A percentile compares a stretch with the other conserved stretches of the same genome.
Conservation (phyloP, 2,329 filamentous ascomycete genomes). For the Cladophialophora yegresii region DNA sequence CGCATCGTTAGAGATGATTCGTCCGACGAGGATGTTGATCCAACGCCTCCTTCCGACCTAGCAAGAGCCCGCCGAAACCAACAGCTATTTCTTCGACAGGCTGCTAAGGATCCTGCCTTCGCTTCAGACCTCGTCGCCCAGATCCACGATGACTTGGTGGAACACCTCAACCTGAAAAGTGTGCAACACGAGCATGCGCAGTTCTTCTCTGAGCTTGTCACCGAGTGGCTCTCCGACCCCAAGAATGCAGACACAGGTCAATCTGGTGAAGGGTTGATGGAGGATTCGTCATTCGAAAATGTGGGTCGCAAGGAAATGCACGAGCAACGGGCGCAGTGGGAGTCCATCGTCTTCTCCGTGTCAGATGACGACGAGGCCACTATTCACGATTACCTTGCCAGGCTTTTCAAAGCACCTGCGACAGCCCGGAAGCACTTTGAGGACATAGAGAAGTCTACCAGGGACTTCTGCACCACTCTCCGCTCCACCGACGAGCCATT, state of each 20-base stretch:
- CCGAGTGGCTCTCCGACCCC: constrained; percentile 54
- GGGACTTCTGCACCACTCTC: constrained; percentile 42
- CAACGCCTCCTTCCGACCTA: constrained; percentile 22
- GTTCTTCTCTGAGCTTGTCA: constrained; percentile 59
- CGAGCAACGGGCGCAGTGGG: constrained; percentile 57
- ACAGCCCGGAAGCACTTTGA: constrained; percentile 48
- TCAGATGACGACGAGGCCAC: constrained; percentile 49
- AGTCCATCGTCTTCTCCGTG: constrained; percentile 57
- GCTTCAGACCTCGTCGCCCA: constrained; percentile 49
- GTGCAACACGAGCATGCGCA: constrained; percentile 59
- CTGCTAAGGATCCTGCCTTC: constrained; percentile 56
- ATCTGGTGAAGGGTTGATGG: constrained; percentile 33
- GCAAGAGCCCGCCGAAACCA: constrained; percentile 46
- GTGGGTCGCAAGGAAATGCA: constrained; percentile 58
- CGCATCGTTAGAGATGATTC: constrained; percentile 43
- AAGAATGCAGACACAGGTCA: constrained; percentile 30
- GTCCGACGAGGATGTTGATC: constrained; percentile 35
- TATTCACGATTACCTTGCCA: constrained; percentile 55
- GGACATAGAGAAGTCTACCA: constrained; percentile 45
- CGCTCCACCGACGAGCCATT: constrained; percentile 44
- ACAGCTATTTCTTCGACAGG: constrained; percentile 56
- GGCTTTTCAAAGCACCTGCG: constrained; percentile 52
- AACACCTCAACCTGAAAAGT: constrained; percentile 53
- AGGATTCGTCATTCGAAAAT: constrained; percentile 47
- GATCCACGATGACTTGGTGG: constrained; percentile 53